phyloP scores from a whole-genome alignment of 1,284 basidiomycete genomes.

The Schizopora paradoxa region DNA sequence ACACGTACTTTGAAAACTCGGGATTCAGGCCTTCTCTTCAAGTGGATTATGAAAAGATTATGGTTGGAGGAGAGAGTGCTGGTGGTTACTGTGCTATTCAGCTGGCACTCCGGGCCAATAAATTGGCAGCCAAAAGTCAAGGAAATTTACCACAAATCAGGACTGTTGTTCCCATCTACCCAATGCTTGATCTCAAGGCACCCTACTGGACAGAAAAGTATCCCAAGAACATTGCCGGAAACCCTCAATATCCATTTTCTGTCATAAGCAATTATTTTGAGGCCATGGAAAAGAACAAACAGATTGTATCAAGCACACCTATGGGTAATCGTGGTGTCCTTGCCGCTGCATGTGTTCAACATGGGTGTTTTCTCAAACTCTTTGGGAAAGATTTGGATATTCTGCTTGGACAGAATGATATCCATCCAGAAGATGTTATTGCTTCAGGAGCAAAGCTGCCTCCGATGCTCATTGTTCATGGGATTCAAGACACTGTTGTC shows the following conservation, averaged over 20 bases:
- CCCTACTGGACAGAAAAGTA: slow-evolving; percentile 6
- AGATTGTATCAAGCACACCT: slow-evolving; percentile 1
- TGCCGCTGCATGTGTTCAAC: slow-evolving; percentile 6
- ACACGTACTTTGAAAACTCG: no score
- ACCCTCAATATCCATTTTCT: slow-evolving; percentile 7
- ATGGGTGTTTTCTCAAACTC: slow-evolving; percentile 4
- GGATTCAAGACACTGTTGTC: slow-evolving; percentile 9
- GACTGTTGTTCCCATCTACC: slow-evolving; percentile 2
- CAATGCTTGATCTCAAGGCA: slow-evolving; percentile 10
- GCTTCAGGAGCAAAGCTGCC: slow-evolving; percentile 6
- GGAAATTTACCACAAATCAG: neutral
- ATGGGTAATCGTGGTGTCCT: neutral
- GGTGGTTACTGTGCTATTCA: slow-evolving; percentile 13
- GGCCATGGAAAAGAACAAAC: neutral
- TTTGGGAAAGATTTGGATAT: slow-evolving; percentile 4
- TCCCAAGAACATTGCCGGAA: slow-evolving; percentile 8
- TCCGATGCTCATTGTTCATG: slow-evolving; percentile 10
- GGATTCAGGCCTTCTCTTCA: no score
- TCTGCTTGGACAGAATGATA: neutral
- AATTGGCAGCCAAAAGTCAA: no score
- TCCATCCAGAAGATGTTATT: slow-evolving; percentile 11
- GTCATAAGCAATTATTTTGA: slow-evolving; percentile 9
- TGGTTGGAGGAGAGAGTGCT: slow-evolving; percentile 8
- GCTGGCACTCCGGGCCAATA: slow-evolving; percentile 1
- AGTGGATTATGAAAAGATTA: slow-evolving; percentile 2